Evolutionary conservation across 805 yeast genomes (phyloP).

Genomic region (Cyberlindnera mycetangii): DNA sequence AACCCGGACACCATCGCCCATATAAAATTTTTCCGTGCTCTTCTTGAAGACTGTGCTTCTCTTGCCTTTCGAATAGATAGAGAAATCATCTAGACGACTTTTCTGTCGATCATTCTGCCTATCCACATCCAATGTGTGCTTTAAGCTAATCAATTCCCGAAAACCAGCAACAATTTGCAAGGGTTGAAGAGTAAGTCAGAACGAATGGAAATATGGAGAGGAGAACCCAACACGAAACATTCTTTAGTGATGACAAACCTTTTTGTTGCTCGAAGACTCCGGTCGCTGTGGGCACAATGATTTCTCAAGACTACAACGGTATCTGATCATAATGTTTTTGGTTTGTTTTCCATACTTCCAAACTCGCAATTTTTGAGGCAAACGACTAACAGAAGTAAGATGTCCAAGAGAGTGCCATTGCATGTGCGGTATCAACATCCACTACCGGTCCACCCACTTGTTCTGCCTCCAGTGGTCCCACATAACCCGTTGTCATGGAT

Average conservation of each 20-base stretch:
- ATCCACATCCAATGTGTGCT: too few relatives aligned
- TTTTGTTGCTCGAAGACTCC: slow-evolving; percentile 43
- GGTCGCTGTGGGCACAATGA: slow-evolving; percentile 65
- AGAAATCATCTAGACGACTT: too few relatives aligned
- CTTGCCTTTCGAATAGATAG: too few relatives aligned
- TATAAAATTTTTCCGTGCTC: too few relatives aligned
- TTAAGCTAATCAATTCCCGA: too few relatives aligned
- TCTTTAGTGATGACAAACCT: slow-evolving; percentile 30
- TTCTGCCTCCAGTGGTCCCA: slow-evolving; percentile 51
- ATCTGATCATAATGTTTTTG: slow-evolving; percentile 52
- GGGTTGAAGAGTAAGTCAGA: too few relatives aligned
- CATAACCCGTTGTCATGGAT: slow-evolving; percentile 71
- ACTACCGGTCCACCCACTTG: slow-evolving; percentile 51
- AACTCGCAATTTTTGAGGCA: neutral
- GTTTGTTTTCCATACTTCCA: neutral
- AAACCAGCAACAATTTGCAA: too few relatives aligned
- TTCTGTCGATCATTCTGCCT: too few relatives aligned
- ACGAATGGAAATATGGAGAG: too few relatives aligned
- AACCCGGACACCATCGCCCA: too few relatives aligned
- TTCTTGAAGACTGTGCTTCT: too few relatives aligned
- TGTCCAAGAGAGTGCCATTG: slow-evolving; percentile 34
- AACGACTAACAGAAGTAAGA: slow-evolving; percentile 15
- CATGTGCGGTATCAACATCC: slow-evolving; percentile 44
- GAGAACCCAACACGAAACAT: too few relatives aligned
- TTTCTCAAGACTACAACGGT: slow-evolving; percentile 96